Base-by-base conservation (phyloP, 2,329 filamentous ascomycete species). In the Trichoderma koningiopsis region DNA sequence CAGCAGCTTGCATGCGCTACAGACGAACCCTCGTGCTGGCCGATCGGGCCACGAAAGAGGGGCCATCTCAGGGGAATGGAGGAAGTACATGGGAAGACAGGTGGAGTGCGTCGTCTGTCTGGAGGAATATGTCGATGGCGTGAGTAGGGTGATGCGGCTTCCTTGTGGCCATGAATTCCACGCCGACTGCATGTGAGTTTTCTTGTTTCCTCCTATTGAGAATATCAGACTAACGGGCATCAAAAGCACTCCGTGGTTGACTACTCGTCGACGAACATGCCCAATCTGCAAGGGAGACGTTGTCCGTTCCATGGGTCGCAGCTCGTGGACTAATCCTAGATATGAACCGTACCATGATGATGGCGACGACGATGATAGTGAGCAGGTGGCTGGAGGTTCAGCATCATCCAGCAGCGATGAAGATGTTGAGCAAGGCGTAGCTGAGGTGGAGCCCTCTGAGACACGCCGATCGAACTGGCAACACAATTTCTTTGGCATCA, bases 231-330 rank as follows among this genome's bases (percentile, higher is more conserved):
- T 69, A 14, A 69, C 67, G 6, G 37, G 8, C 14, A 35, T 19
- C 3, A 24, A 29, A 72, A 97, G 94, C 77, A 98, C 96, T 5
- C 96, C 96, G 2, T 99, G 96, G 96, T 84, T 99, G 64, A 97
- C 95, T 0, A 98, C 94, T 19, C 90, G 95, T 60, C 91, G 96
- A 72, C 91, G 96, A 72, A 99, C 96, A n/a, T 99, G 96, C 76
- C 96, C 96, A 0, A 98, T 99, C 71, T 99, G 96, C 83, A 99
- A 99, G 83, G 94, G 94, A 60, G 96, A 99, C 77, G 96, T 99
- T 43, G 95, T 99, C 19, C 84, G 87, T 35, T 89, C 87, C 10
- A 79, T 93, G 72, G 86, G 89, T 22, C 84, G 83, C 37, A 83
- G 84, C 11, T 81, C 83, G 16, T 80, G 84, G 6, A 86, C 84